Evolutionary conservation across 768 basidiomycete genomes (phyloP).

Genomic region (Tulasnella calospora): DNA sequence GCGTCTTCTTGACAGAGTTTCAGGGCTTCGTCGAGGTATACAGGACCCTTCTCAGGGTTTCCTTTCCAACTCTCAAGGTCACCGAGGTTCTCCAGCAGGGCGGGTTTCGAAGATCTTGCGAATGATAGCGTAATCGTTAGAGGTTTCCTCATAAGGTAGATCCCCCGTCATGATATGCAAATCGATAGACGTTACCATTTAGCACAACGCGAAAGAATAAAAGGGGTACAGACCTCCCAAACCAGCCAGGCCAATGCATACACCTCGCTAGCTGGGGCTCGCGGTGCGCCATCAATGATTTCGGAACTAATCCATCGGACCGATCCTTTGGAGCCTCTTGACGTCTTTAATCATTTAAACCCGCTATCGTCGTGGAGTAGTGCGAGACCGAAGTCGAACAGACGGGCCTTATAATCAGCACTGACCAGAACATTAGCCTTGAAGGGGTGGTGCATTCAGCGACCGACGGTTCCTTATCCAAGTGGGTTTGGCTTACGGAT

Average conservation of each 20-base stretch:
- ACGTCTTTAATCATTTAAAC: background rate
- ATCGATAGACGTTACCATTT: no score
- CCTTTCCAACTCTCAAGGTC: no score
- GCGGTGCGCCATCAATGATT: background rate
- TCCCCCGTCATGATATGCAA: no score
- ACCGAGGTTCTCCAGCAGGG: no score
- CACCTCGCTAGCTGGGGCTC: background rate
- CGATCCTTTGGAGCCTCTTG: background rate
- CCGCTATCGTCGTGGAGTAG: background rate
- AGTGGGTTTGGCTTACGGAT: background rate
- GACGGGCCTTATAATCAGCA: background rate
- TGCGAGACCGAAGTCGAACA: slow-evolving; percentile 6
- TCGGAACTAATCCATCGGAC: background rate
- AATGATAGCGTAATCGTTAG: no score
- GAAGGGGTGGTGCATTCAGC: background rate
- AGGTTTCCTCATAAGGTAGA: no score
- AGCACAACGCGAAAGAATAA: no score
- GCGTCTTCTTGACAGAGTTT: no score
- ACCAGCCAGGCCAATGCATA: slow-evolving; percentile 9
- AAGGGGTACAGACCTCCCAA: background rate
- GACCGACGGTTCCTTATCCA: background rate
- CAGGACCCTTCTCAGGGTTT: no score
- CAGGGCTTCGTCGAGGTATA: no score
- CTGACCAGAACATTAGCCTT: slow-evolving; percentile 9
- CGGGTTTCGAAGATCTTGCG: no score